Evolutionary conservation across 768 basidiomycete genomes (phyloP), one percentile per base, ranked within the genome.

Genomic region (Lactarius psammicola): DNA sequence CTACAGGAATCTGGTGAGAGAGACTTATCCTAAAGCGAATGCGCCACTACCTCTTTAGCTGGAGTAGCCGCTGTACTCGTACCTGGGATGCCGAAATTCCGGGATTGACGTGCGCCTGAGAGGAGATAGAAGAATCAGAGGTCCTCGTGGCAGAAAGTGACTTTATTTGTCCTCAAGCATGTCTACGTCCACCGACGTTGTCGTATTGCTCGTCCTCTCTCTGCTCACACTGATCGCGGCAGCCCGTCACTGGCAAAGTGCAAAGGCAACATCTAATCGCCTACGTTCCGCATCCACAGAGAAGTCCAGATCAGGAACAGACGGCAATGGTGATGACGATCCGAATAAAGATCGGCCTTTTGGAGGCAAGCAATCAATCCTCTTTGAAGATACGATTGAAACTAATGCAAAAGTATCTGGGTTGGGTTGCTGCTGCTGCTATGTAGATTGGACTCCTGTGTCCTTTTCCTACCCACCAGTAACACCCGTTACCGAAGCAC

Each of bases 381-480:
- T 33, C 18, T n/a, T 2, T 61, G 53, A 26, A 28, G 26, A 9
- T n/a, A 15, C 20, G 56, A 46, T 42, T 28, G 9, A 26, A 33
- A 15, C 42, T 38, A 30, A 30, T 10, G 20, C 20, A 28, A 46
- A 26, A 1, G 23, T 30, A 36, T n/a, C 26, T 38, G 20, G 18
- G 18, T 10, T 36, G 36, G 4, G 38, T 13, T 40, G 15, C 44
- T 46, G 9, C 5, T 3, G 40, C 3, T 10, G 17, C 34, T 40
- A 15, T 26, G 20, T 60, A 87, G 87, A 80, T 70, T 87, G 86
- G 86, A 76, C 70, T 1, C 82, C 84, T 5, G 78, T 80, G 15
- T 49, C 70, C 34, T 88, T 87, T 70, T 69, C 72, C 15, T 88
- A 84, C 70, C 87, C 87, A 1, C 59, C 73, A 10, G 76, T 88